Evolutionary conservation across 805 yeast genomes (phyloP), one percentile per base, ranked within the genome.

Genomic region (Lachancea sp.): DNA sequence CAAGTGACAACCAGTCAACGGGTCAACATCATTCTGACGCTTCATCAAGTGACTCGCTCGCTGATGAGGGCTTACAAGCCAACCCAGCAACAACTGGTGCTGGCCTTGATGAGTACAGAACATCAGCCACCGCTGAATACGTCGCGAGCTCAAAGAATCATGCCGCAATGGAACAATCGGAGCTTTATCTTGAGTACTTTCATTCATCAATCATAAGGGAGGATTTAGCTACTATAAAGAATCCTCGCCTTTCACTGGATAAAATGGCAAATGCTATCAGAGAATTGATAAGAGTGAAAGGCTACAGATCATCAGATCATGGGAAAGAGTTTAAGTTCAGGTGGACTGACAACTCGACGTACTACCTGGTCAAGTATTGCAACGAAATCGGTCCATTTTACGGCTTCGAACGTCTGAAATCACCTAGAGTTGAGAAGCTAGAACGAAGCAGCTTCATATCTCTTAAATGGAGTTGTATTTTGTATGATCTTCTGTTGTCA

Each of bases 381-480:
- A 3, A 17, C 16, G 41, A 26, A 17, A 38, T 38, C 18, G 41
- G 41, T 11, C 41, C 41, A 11, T 38, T 38, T 17, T 38, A 25
- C n/a, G 41, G 41, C 33, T 38, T 19, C 17, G 33, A 38, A 26
- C 27, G 19, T 15, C 29, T 38, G 34, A 27, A 18, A 27, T 27
- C 34, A 20, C 13, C 13, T 9, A 4, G 25, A n/a, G 27, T 29
- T 2, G 7, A 29, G 15, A 38, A 38, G 18, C 33, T 38, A 25
- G 41, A 26, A 26, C 33, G 29, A 26, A 38, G 41, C 27, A 38
- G 22, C 17, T 38, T 38, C 19, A 38, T 38, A 3, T 26, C 41
- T 15, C 41, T 38, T 20, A 38, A 38, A 17, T 38, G 41, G 41
- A 27, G 41, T 17, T 38, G 41, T 26, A 29, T 38, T 12, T 38